A percentile compares a stretch with the other conserved stretches of the same genome.
phyloP scores from a whole-genome alignment of 2,329 filamentous ascomycete genomes.

The Davidsoniella eucalypti region DNA sequence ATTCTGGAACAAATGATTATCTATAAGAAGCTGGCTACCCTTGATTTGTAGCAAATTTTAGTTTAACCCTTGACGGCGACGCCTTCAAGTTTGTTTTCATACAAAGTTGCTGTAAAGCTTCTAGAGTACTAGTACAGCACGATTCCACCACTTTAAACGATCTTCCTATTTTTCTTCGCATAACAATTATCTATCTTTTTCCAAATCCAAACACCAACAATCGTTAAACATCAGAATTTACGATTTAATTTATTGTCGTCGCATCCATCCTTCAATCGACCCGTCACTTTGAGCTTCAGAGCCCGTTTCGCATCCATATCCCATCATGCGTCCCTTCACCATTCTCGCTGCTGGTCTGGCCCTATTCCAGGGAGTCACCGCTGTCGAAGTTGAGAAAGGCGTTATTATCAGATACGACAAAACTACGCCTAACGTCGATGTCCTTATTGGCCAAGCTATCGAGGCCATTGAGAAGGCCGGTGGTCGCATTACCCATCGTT shows the following conservation, averaged over 20 bases:
- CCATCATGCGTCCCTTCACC: slow-evolving; percentile 46
- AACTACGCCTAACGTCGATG: slow-evolving; percentile 44
- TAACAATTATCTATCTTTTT: background rate
- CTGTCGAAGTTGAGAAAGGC: slow-evolving; percentile 50
- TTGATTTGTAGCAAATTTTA: no score
- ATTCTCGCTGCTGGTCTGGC: slow-evolving; percentile 39
- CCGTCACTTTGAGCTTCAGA: background rate
- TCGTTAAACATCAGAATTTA: background rate
- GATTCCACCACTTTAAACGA: no score
- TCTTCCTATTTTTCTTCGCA: background rate
- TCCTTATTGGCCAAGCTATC: slow-evolving; percentile 55
- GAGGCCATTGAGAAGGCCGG: slow-evolving; percentile 51
- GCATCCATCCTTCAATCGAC: background rate
- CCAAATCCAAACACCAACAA: background rate
- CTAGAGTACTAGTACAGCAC: no score
- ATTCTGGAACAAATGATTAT: no score
- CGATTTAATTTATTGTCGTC: no score
- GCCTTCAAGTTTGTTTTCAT: no score
- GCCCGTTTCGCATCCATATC: slow-evolving; percentile 7
- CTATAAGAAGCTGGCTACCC: no score
- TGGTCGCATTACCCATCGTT: slow-evolving; percentile 66
- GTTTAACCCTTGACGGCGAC: no score
- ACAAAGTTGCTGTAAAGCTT: no score
- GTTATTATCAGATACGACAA: slow-evolving; percentile 69
- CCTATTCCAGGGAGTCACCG: slow-evolving; percentile 40